phyloP scores from a whole-genome alignment of 768 basidiomycete species.

The Dendrothele bispora region DNA sequence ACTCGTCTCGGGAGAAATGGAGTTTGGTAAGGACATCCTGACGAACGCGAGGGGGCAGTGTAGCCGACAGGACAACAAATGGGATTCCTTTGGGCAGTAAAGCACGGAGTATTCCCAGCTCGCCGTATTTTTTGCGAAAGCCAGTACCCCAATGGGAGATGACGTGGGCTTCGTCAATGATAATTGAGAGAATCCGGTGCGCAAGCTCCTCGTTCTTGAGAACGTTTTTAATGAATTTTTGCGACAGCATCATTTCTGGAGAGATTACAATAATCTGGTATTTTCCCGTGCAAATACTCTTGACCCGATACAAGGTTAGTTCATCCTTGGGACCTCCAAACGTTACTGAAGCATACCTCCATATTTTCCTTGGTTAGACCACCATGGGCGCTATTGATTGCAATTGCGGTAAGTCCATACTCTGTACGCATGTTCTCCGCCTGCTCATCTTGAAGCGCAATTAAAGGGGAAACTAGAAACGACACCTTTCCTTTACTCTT shows the following conservation, averaged over 20 bases:
- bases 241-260: constrained; percentile 18
- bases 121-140: constrained; percentile 18
- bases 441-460: constrained; percentile 39
- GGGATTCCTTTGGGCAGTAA: constrained; percentile 13
- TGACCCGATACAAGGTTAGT: no score
- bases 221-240: constrained; percentile 9
- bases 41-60: constrained; percentile 14
- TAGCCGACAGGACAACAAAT: constrained; percentile 16
- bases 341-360: background rate
- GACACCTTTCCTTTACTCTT: constrained; percentile 27
- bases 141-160: constrained; percentile 20
- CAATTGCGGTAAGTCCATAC: background rate
- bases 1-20: constrained; percentile 4
- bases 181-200: constrained; percentile 8
- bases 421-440: constrained; percentile 3
- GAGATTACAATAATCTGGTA: constrained; percentile 17
- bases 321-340: no score
- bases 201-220: constrained; percentile 8
- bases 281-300: constrained; percentile 5
- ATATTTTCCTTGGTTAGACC: background rate
- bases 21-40: constrained; percentile 12
- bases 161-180: constrained; percentile 23
- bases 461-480: constrained; percentile 37
- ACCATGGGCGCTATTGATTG: background rate
- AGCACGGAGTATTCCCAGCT: constrained; percentile 11